Percentiles rank a stretch among this genome's conserved stretches.
Evolutionary conservation across 805 yeast genomes (phyloP).

Genomic region (Metahyphopichia silvanorum): DNA sequence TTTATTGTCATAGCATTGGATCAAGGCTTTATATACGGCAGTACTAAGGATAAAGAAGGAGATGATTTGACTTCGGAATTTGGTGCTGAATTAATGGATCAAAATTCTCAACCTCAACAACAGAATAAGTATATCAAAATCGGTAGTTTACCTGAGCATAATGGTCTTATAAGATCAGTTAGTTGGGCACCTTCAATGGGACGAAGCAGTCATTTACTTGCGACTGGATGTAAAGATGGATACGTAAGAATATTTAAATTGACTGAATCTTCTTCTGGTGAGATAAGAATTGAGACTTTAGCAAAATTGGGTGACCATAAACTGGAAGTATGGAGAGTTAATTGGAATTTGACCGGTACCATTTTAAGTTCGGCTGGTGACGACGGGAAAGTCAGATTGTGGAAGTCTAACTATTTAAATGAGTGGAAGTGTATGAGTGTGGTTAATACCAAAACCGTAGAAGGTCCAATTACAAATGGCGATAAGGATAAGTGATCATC

Average conservation of each 20-base stretch:
- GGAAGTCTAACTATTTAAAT: slow-evolving; percentile 85
- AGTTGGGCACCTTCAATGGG: slow-evolving; percentile 99
- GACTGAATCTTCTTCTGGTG: slow-evolving; percentile 37
- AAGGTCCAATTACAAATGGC: not conserved
- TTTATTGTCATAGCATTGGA: slow-evolving; percentile 82
- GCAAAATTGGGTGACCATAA: slow-evolving; percentile 74
- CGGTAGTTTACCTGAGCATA: slow-evolving; percentile 75
- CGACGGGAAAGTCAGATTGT: slow-evolving; percentile 85
- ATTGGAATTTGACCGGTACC: slow-evolving; percentile 94
- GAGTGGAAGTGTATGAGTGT: slow-evolving; percentile 92
- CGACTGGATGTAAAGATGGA: slow-evolving; percentile 97
- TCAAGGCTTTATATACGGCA: slow-evolving; percentile 73
- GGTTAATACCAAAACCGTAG: slow-evolving; percentile 26
- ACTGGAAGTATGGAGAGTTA: slow-evolving; percentile 93
- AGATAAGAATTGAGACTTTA: slow-evolving; percentile 51
- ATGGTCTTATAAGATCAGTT: slow-evolving; percentile 81
- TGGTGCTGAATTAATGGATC: slow-evolving; percentile 8
- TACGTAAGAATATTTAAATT: slow-evolving; percentile 81
- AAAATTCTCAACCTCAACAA: slow-evolving; percentile 7
- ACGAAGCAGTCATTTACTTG: slow-evolving; percentile 77
- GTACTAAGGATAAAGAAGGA: slow-evolving; percentile 7
- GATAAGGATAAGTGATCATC: too few species aligned
- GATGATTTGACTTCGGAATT: slow-evolving; percentile 1
- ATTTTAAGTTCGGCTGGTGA: slow-evolving; percentile 92
- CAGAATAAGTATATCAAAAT: slow-evolving; percentile 46